These are phyloP conservation scores for Zymoseptoria brevis DNA, from an alignment of 2,329 filamentous ascomycete species.

Conservation along the genomic window DNA sequence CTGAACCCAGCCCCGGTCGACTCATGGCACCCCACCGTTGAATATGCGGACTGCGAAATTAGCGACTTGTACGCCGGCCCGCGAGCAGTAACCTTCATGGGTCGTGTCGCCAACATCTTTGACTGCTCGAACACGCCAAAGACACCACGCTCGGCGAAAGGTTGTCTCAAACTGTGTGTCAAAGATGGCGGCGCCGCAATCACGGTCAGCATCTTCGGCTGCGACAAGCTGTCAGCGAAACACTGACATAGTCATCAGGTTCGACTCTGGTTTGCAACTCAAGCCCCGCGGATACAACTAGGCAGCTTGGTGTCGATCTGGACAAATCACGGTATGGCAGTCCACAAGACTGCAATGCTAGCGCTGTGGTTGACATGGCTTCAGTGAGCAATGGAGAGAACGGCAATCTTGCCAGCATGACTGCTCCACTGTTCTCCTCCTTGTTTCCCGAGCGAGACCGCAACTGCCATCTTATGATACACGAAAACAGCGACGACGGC, in stretches of 20 bases:
- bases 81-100: slow-evolving; percentile 44
- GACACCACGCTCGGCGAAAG: slow-evolving; percentile 39
- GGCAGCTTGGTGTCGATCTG: slow-evolving; percentile 51
- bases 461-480: slow-evolving; percentile 47
- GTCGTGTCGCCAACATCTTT: slow-evolving; percentile 50
- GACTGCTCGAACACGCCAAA: slow-evolving; percentile 37
- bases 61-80: slow-evolving; percentile 44
- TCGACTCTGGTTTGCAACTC: slow-evolving; percentile 44
- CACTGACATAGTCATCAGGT: slow-evolving; percentile 34
- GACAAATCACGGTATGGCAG: slow-evolving; percentile 40
- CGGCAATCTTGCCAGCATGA: slow-evolving; percentile 33
- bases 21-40: slow-evolving; percentile 42
- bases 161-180: slow-evolving; percentile 48
- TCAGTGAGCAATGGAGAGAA: slow-evolving; percentile 41
- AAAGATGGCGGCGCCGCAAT: slow-evolving; percentile 49
- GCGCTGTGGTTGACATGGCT: background rate
- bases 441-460: slow-evolving; percentile 51
- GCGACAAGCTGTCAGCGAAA: background rate
- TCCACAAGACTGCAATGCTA: background rate
- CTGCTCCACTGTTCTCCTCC: slow-evolving; percentile 45
- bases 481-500: slow-evolving; percentile 41
- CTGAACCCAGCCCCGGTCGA: slow-evolving; percentile 14
- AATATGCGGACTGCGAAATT: slow-evolving; percentile 42
- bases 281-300: slow-evolving; percentile 38
- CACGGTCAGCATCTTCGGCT: slow-evolving; percentile 34